These are phyloP conservation scores for Penicillium psychrofluorescens DNA, from an alignment of 495 filamentous ascomycete species.

Conservation along the genomic window DNA sequence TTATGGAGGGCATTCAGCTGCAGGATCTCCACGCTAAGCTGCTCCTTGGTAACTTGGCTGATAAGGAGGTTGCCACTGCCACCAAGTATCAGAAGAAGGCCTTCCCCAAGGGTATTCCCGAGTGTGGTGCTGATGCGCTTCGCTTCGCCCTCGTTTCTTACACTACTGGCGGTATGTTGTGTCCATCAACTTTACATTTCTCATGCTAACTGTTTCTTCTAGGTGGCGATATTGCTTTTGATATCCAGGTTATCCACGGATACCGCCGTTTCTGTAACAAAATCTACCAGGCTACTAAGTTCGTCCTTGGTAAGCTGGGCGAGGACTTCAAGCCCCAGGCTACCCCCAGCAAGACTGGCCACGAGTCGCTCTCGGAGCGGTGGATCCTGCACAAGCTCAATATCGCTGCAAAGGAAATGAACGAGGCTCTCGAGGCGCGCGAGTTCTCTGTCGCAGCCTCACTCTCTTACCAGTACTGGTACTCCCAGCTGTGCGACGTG, in stretches of 20 bases:
- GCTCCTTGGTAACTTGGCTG: slow-evolving; percentile 60
- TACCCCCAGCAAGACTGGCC: slow-evolving; percentile 49
- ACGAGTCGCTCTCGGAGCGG: slow-evolving; percentile 66
- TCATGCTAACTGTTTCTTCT: slow-evolving; percentile 11
- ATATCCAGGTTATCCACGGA: slow-evolving; percentile 74
- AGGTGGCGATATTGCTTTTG: slow-evolving; percentile 74
- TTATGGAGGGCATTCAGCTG: slow-evolving; percentile 66
- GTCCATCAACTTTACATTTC: neutral
- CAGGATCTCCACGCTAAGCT: slow-evolving; percentile 65
- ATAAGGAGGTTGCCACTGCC: slow-evolving; percentile 64
- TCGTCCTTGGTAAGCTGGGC: slow-evolving; percentile 68
- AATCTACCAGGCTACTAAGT: slow-evolving; percentile 87
- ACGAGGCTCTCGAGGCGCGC: slow-evolving; percentile 58
- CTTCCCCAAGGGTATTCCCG: slow-evolving; percentile 74
- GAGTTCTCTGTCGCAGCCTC: slow-evolving; percentile 64
- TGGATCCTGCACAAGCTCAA: slow-evolving; percentile 86
- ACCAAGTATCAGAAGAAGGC: slow-evolving; percentile 73
- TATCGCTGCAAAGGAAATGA: slow-evolving; percentile 62
- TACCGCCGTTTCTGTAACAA: slow-evolving; percentile 89
- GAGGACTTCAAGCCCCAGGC: slow-evolving; percentile 61
- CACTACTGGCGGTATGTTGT: slow-evolving; percentile 66
- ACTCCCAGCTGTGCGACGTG: slow-evolving; percentile 57
- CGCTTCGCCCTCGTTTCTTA: slow-evolving; percentile 76
- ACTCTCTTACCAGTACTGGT: slow-evolving; percentile 63
- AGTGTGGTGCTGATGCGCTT: slow-evolving; percentile 81